A percentile compares a stretch with the other conserved stretches of the same genome.
Conservation (phyloP, 1,284 basidiomycete species). For the Leccinum pachyderme region DNA sequence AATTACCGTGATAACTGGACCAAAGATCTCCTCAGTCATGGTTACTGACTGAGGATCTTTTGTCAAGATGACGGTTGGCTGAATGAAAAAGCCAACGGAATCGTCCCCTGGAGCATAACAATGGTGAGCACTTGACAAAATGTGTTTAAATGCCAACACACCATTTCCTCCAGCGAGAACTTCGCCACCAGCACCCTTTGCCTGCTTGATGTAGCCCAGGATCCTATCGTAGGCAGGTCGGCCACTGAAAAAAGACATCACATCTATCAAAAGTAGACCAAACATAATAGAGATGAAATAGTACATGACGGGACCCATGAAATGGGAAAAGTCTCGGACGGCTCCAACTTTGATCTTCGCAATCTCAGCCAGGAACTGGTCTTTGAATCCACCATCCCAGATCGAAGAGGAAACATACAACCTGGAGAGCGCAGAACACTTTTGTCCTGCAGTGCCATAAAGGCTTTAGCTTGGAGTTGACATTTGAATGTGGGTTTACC, state of each 20-base stretch:
- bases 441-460: conserved; percentile 64
- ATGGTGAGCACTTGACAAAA: neutral
- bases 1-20: conserved; percentile 88
- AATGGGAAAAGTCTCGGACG: conserved; percentile 78
- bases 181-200: conserved; percentile 86
- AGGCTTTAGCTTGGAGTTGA: neutral
- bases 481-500: conserved; percentile 42
- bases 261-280: neutral
- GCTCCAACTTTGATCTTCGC: conserved; percentile 86
- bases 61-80: conserved; percentile 94
- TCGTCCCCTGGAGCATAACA: conserved; percentile 57
- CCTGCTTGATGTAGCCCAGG: conserved; percentile 81
- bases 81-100: conserved; percentile 90
- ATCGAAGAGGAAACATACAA: conserved; percentile 86
- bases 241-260: conserved; percentile 46
- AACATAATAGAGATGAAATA: conserved; percentile 17
- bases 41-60: conserved; percentile 91
- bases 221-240: conserved; percentile 89
- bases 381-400: conserved; percentile 89
- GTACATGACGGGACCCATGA: conserved; percentile 95
- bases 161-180: conserved; percentile 84
- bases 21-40: conserved; percentile 96
- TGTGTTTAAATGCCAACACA: conserved; percentile 30
- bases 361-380: conserved; percentile 72
- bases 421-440: conserved; percentile 94